Conservation (phyloP, 768 basidiomycete genomes). For the Phlebiopsis gigantea region DNA sequence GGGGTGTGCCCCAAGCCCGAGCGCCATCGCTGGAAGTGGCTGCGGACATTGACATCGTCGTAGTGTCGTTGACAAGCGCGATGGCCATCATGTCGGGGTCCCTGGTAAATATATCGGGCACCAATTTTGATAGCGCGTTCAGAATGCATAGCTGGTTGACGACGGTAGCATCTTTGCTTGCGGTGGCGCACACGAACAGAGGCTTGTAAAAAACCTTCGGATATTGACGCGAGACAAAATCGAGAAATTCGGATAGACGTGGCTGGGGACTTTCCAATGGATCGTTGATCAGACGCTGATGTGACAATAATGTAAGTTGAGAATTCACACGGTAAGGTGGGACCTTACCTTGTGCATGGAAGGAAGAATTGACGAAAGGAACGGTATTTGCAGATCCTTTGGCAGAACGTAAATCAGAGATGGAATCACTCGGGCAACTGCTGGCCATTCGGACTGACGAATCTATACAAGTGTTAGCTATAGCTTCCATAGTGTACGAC, state of each 20-base stretch:
- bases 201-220: constrained; percentile 71
- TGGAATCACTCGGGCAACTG: constrained; percentile 34
- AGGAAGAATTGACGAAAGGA: background rate
- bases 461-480: constrained; percentile 26
- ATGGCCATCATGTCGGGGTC: constrained; percentile 74
- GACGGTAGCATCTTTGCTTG: constrained; percentile 54
- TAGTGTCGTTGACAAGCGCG: constrained; percentile 53
- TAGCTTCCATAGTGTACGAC: background rate
- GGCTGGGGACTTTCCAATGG: constrained; percentile 46
- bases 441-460: constrained; percentile 36
- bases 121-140: constrained; percentile 43
- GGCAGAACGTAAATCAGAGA: constrained; percentile 40
- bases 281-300: constrained; percentile 47
- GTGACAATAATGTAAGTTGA: constrained; percentile 1
- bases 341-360: constrained; percentile 6
- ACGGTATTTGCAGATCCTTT: constrained; percentile 37
- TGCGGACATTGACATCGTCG: constrained; percentile 14
- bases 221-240: constrained; percentile 41
- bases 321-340: no score
- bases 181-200: constrained; percentile 62
- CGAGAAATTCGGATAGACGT: constrained; percentile 46
- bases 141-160: constrained; percentile 55
- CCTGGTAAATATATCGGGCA: constrained; percentile 60
- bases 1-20: constrained; percentile 40
- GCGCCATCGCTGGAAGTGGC: constrained; percentile 15